These are phyloP conservation scores for Ochromonadaceae sp. DNA, from an alignment of 352 stramenopile genomes.

Conservation along the genomic window DNA sequence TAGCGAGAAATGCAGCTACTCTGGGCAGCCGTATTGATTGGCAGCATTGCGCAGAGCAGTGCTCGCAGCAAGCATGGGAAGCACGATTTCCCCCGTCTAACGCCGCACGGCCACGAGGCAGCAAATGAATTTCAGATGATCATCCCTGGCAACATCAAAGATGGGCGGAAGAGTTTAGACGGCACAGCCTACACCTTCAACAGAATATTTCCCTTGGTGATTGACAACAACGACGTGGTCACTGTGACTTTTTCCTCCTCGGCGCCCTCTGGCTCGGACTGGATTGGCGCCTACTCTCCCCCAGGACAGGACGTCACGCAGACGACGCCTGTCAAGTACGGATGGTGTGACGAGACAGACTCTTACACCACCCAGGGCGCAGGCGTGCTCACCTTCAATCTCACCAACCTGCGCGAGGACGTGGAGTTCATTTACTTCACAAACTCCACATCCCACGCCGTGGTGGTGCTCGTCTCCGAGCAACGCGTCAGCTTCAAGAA, in stretches of 20 bases:
- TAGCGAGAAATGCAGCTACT: too few species aligned
- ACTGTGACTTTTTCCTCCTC: neutral
- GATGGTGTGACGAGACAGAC: neutral
- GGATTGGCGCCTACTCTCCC: slow-evolving; percentile 12
- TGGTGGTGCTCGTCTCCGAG: neutral
- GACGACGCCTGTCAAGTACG: slow-evolving; percentile 2
- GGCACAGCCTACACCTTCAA: neutral
- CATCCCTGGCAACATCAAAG: neutral
- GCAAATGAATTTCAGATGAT: slow-evolving; percentile 7
- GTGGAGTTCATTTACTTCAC: slow-evolving; percentile 13
- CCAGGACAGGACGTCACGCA: neutral
- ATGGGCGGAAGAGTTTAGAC: neutral
- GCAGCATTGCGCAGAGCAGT: too few species aligned
- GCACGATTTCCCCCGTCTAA: too few species aligned
- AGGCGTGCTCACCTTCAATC: slow-evolving; percentile 2
- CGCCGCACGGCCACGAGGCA: too few species aligned
- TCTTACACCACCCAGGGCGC: neutral
- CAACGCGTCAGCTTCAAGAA: neutral
- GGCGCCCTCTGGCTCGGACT: neutral
- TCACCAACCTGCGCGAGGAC: slow-evolving; percentile 13
- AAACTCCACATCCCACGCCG: neutral
- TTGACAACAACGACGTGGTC: slow-evolving; percentile 14
- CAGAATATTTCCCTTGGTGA: neutral
- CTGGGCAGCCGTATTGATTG: too few species aligned
- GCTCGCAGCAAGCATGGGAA: too few species aligned